Evolutionary conservation across 1,284 basidiomycete genomes (phyloP), one percentile per base, ranked within the genome.

Genomic region (Trichosporon sp.): DNA sequence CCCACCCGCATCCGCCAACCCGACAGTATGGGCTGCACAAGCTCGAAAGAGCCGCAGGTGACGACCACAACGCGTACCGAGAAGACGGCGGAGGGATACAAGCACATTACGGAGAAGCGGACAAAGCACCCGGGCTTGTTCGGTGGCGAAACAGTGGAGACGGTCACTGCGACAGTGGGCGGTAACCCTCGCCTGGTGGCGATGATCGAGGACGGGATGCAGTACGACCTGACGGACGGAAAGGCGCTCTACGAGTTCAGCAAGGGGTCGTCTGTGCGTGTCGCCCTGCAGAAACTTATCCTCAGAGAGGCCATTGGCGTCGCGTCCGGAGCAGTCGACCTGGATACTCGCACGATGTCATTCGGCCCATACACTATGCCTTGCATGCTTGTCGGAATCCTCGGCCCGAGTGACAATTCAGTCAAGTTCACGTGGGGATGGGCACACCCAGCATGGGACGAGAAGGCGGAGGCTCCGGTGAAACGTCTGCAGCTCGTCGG

Each of bases 31-130:
- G 51, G 51, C 8, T 56, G 51, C 19, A 56, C 51, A 26, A 56
- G 51, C 51, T 56, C 51, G 8, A 56, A 56, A 12, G 19, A 56
- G 19, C 8, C 51, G 51, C 51, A 56, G 26, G 21, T 26, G 51
- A 21, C 26, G 8, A 56, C 51, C 5, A 56, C 51, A 7, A 56
- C 51, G 51, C 51, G 51, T 11, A 56, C 51, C 21, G 51, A 56
- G 51, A 19, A 56, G 51, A 56, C 51, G 51, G 51, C 6, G 8
- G 51, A 26, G 26, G 51, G 51, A 10, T 56, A 56, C 8, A 56
- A 56, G 51, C 19, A 56, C 21, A 56, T 56, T 16, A 56, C 51
- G 26, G 21, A 56, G 51, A 56, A 56, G 51, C 19, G 51, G 51
- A 56, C 51, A 6, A 19, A 26, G 4, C 51, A 56, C 26, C 19